These are phyloP conservation scores for Podospora pseudoanserina DNA, from an alignment of 495 filamentous ascomycete genomes.

Conservation along the genomic window DNA sequence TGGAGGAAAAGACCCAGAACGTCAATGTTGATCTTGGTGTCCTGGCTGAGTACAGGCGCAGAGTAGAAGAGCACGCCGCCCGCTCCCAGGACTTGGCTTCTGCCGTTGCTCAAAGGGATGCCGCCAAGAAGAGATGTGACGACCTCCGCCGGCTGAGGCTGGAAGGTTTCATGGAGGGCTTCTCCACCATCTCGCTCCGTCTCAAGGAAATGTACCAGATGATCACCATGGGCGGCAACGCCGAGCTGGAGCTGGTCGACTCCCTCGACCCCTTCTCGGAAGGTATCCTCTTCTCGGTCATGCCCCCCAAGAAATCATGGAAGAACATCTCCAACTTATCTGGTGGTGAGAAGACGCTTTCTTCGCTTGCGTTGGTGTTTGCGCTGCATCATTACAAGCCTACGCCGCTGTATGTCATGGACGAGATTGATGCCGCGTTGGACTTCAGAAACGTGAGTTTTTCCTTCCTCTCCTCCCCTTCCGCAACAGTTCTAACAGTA, in stretches of 20 bases:
- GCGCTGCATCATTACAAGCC: constrained; percentile 97
- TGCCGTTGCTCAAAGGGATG: constrained; percentile 72
- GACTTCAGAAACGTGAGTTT: constrained; percentile 90
- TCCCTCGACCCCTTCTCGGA: constrained; percentile 94
- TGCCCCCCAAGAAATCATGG: constrained; percentile 99
- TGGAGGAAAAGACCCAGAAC: constrained; percentile 92
- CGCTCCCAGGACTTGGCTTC: constrained; percentile 74
- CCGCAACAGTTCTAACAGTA: constrained; percentile 15
- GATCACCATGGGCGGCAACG: constrained; percentile 99
- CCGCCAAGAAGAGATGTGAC: constrained; percentile 84
- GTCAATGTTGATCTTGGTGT: constrained; percentile 86
- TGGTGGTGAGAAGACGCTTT: constrained; percentile 96
- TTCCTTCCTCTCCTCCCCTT: constrained; percentile 19
- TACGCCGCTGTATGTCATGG: constrained; percentile 97
- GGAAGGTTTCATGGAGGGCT: constrained; percentile 98
- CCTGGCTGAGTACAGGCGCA: constrained; percentile 86
- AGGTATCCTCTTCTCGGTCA: constrained; percentile 93
- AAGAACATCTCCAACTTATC: constrained; percentile 96
- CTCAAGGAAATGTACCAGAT: constrained; percentile 99
- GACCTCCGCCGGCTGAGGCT: constrained; percentile 83
- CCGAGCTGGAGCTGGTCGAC: constrained; percentile 94
- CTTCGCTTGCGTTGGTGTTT: constrained; percentile 90
- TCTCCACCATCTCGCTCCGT: constrained; percentile 87
- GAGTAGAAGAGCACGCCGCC: constrained; percentile 78
- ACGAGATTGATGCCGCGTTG: constrained; percentile 97